Evolutionary conservation across 345 rosid genomes (phyloP).

Genomic region (Camelina laxa): DNA sequence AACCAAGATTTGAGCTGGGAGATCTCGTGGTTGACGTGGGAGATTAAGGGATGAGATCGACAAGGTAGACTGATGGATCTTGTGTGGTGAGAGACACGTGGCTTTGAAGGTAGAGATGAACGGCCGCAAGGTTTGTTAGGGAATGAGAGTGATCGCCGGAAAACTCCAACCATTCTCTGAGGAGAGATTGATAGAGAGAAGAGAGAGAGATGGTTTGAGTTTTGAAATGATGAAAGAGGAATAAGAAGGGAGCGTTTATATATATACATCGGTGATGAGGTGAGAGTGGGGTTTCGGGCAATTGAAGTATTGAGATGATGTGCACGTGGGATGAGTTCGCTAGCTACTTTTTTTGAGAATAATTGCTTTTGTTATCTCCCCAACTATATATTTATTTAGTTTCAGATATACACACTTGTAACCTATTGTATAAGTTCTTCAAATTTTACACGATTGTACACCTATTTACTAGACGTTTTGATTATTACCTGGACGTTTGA

Average conservation of each 20-base stretch:
- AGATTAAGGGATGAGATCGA: conserved; percentile 44
- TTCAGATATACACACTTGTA: neutral
- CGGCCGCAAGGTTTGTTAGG: conserved; percentile 42
- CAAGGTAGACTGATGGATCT: conserved; percentile 48
- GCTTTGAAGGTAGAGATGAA: conserved; percentile 35
- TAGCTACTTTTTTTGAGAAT: conserved; percentile 1
- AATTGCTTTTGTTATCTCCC: conserved; percentile 26
- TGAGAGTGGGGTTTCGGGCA: neutral
- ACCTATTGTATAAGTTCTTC: neutral
- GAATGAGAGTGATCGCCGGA: conserved; percentile 51
- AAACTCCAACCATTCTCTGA: conserved; percentile 43
- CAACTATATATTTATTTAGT: conserved; percentile 22
- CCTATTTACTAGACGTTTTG: neutral
- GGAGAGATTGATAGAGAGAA: conserved; percentile 7
- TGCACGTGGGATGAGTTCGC: conserved; percentile 34
- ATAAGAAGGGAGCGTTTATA: conserved; percentile 19
- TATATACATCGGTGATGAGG: neutral
- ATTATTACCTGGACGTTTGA: neutral
- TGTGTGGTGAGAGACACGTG: conserved; percentile 49
- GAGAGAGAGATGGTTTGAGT: neutral
- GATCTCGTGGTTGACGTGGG: conserved; percentile 48
- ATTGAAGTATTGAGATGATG: conserved; percentile 34
- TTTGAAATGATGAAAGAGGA: conserved; percentile 36
- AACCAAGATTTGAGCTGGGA: conserved; percentile 51
- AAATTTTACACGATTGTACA: neutral